Evolutionary conservation across 805 yeast species (phyloP), one percentile per base, ranked within the genome.

Genomic region (Isabelozyma gotoi): DNA sequence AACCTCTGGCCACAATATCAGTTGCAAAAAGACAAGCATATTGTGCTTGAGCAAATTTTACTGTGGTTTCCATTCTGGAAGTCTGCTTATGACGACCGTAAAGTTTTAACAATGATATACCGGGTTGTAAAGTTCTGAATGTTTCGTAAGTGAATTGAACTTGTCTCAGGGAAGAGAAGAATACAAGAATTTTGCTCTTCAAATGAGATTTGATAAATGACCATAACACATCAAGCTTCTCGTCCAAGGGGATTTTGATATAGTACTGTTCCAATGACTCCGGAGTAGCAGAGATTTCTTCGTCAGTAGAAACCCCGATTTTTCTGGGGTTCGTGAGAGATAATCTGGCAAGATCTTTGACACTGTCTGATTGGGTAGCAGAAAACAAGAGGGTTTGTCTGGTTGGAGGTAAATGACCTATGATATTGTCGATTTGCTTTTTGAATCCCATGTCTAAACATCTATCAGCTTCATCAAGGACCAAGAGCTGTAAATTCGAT

Each of bases 381-480:
- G 95, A 85, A 53, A 87, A 91, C 38, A 90, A 65, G 39, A 90
- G 61, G 0, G 97, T 89, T 60, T 91, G 97, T 59, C 96, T 77
- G 3, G 82, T 75, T 8, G 85, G 80, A 0, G 96, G 95, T 47
- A 90, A 68, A 60, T 85, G 88, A 38, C 80, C 78, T 19, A 90
- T 67, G 42, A 90, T 90, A 21, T 84, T 85, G 60, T 91, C 96
- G 47, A 90, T 66, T 36, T 94, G 85, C 53, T 80, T 80, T 59
- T 82, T 83, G 74, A 90, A 90, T 6, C 97, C 97, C 96, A 91
- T 88, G 65, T 90, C 97, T 54, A 90, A 69, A 55, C 94, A 88
- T 52, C 97, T 73, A 59, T 90, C 97, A 0, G 97, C 97, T 63
- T 90, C 97, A 63, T 90, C 97, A 41, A 90, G 65, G 2, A 90